Conservation (phyloP, 805 yeast species). For the Candida oleophila region DNA sequence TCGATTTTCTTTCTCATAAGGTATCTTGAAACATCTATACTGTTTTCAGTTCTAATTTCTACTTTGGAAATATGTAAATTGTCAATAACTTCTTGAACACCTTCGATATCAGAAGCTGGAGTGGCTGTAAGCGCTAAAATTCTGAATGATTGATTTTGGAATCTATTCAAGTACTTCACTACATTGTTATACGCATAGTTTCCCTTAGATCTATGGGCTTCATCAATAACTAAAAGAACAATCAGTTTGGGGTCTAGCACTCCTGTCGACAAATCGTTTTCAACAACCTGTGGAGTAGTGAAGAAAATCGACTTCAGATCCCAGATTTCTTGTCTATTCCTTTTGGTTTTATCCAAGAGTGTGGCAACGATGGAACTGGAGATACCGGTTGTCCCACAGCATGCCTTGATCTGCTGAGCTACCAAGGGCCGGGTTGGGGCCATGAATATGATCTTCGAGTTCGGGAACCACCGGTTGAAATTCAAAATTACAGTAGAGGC, state of each 20-base stretch:
- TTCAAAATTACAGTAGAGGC: constrained; percentile 94
- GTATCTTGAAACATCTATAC: constrained; percentile 76
- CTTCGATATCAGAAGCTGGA: constrained; percentile 84
- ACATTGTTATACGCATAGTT: constrained; percentile 86
- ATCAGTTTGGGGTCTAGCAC: constrained; percentile 71
- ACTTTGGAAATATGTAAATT: constrained; percentile 72
- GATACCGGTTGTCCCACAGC: constrained; percentile 82
- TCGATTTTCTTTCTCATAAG: constrained; percentile 68
- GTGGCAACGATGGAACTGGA: constrained; percentile 77
- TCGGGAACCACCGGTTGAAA: constrained; percentile 79
- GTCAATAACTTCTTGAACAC: constrained; percentile 80
- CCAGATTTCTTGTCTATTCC: constrained; percentile 79
- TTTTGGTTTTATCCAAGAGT: constrained; percentile 55
- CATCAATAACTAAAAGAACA: constrained; percentile 82
- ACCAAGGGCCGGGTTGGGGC: constrained; percentile 98
- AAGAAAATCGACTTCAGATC: constrained; percentile 73
- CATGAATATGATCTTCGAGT: constrained; percentile 82
- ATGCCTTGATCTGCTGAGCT: constrained; percentile 94
- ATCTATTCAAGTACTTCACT: constrained; percentile 58
- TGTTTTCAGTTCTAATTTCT: constrained; percentile 83
- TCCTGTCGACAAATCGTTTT: constrained; percentile 80
- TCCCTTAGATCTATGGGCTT: constrained; percentile 93
- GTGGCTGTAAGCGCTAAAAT: constrained; percentile 92
- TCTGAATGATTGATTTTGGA: constrained; percentile 60
- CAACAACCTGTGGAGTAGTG: constrained; percentile 95